Evolutionary conservation across 2,329 filamentous ascomycete species (phyloP), one percentile per base, ranked within the genome.

Genomic region (Diaporthe batatas): DNA sequence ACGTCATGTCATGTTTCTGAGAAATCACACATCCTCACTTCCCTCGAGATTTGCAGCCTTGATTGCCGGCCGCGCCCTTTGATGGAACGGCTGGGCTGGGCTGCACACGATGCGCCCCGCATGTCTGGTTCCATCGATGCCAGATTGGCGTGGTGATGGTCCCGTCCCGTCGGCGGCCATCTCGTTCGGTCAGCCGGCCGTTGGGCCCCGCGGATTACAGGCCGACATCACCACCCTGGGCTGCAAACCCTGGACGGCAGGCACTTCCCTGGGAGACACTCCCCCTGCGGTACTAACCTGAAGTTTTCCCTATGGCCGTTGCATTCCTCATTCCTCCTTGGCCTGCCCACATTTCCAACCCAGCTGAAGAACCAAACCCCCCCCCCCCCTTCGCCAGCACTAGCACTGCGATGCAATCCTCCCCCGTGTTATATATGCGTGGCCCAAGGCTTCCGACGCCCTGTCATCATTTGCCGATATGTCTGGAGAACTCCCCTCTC

Each of bases 1-100:
- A 72, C 71, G 71, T 72, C 71, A 69, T 69, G 54, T 69, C 64
- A 55, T 53, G 47, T 53, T 62, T 47, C 44, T n/a, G 25, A 49
- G 36, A 59, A 70, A 70, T 25, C 18, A 39, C 62, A 67, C 62
- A 67, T 67, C 47, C 62, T 67, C 44, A 67, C 62, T 25, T 67
- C 32, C 47, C 47, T 53, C 47, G 47, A 67, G 32, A 67, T 67
- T 67, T 67, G 62, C 47, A 23, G 21, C 62, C 62, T n/a, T 51
- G 10, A 14, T 14, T 67, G 32, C 62, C 47, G 32, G 39, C 47
- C 23, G 21, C 18, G 62, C 47, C 62, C n/a, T 34, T 29, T 21
- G n/a, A 16, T 25, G 62, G 29, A 53, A 21, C 39, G 62, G 51
- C 6, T 39, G 23, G 47, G 51, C 6, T 39, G 23, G 10, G n/a